phyloP scores from a whole-genome alignment of 2,329 filamentous ascomycete genomes.

The Aspergillus sp. region DNA sequence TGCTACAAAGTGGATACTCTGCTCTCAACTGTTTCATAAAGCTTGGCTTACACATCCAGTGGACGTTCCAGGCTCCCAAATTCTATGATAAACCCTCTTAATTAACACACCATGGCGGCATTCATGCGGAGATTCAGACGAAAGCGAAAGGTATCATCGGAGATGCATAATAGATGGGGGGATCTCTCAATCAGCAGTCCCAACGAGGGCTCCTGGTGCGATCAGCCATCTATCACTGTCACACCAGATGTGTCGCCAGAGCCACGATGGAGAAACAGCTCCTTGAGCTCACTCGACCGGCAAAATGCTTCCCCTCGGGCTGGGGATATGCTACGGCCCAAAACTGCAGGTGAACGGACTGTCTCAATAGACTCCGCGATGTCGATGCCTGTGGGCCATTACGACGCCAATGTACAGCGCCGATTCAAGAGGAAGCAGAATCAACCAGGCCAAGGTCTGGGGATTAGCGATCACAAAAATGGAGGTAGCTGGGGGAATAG shows the following conservation, averaged over 20 bases:
- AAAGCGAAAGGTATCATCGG: slow-evolving; percentile 31
- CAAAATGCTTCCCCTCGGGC: slow-evolving; percentile 3
- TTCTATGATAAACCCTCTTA: slow-evolving; percentile 19
- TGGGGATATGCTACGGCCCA: background rate
- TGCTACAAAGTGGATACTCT: background rate
- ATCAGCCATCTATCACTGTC: slow-evolving; percentile 18
- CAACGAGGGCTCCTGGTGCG: slow-evolving; percentile 38
- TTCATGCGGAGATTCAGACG: slow-evolving; percentile 27
- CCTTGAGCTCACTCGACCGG: slow-evolving; percentile 6
- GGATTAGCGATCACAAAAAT: slow-evolving; percentile 3
- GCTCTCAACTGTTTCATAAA: background rate
- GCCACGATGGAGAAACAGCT: slow-evolving; percentile 10
- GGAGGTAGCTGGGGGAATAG: no score
- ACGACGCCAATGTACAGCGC: slow-evolving; percentile 22
- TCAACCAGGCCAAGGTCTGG: slow-evolving; percentile 7
- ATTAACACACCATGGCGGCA: slow-evolving; percentile 19
- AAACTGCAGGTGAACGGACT: slow-evolving; percentile 1
- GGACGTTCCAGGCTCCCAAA: background rate
- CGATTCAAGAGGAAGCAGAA: slow-evolving; percentile 10
- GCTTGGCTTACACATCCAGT: background rate
- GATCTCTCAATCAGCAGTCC: slow-evolving; percentile 37
- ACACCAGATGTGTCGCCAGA: slow-evolving; percentile 8
- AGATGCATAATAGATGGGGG: slow-evolving; percentile 37
- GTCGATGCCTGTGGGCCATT: slow-evolving; percentile 25
- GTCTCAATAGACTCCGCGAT: slow-evolving; percentile 10